phyloP scores from a whole-genome alignment of 768 basidiomycete species.

The Boletus sp. region DNA sequence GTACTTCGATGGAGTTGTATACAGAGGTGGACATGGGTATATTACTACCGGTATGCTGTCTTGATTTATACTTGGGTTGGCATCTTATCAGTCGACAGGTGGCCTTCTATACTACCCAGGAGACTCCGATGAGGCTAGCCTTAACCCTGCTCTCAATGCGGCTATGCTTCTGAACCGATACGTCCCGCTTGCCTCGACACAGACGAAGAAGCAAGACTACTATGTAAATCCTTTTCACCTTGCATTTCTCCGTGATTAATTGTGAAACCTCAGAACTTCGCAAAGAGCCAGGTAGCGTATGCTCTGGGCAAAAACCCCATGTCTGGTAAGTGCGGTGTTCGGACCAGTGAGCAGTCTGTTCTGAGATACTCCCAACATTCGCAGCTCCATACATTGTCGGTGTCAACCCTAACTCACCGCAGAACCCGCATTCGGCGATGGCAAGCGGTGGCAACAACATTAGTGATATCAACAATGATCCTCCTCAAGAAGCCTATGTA shows the following conservation, averaged over 20 bases:
- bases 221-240: slow-evolving; percentile 40
- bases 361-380: background rate
- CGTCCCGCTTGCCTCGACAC: slow-evolving; percentile 66
- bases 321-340: slow-evolving; percentile 51
- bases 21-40: slow-evolving; percentile 50
- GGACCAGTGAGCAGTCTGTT: background rate
- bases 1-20: slow-evolving; percentile 73
- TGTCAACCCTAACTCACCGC: slow-evolving; percentile 83
- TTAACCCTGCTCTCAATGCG: slow-evolving; percentile 85
- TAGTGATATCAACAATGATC: slow-evolving; percentile 65
- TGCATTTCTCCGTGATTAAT: slow-evolving; percentile 5
- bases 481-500: slow-evolving; percentile 68
- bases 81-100: slow-evolving; percentile 40
- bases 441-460: slow-evolving; percentile 82
- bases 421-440: slow-evolving; percentile 88
- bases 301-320: slow-evolving; percentile 87
- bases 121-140: slow-evolving; percentile 74
- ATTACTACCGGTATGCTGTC: slow-evolving; percentile 56
- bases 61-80: background rate
- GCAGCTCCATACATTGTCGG: slow-evolving; percentile 73
- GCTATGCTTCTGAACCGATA: slow-evolving; percentile 83
- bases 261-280: slow-evolving; percentile 52
- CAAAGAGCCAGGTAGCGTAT: slow-evolving; percentile 78
- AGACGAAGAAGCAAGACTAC: slow-evolving; percentile 58
- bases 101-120: slow-evolving; percentile 81